phyloP scores from a whole-genome alignment of 805 yeast genomes.

The Ogataea neopini region DNA sequence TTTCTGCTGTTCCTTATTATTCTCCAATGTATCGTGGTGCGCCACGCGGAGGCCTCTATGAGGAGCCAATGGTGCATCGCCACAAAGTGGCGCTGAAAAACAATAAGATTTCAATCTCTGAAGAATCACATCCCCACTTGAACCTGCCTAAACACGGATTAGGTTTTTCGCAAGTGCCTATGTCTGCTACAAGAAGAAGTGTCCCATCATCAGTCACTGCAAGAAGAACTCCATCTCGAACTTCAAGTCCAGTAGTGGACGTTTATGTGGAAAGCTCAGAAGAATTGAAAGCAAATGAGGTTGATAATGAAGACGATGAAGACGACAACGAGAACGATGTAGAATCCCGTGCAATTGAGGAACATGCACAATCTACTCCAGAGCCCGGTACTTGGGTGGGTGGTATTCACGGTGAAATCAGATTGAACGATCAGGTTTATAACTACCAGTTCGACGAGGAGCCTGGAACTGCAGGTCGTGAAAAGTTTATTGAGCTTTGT shows the following conservation, averaged over 20 bases:
- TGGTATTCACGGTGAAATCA: slow-evolving; percentile 21
- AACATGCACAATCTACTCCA: slow-evolving; percentile 21
- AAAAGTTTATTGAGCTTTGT: slow-evolving; percentile 23
- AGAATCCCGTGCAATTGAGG: slow-evolving; percentile 27
- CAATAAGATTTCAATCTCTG: slow-evolving; percentile 10
- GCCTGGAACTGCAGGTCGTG: slow-evolving; percentile 15
- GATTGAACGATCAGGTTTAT: slow-evolving; percentile 23
- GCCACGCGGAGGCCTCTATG: neutral
- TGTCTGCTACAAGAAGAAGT: neutral
- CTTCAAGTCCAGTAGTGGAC: slow-evolving; percentile 14
- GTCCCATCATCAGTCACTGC: neutral
- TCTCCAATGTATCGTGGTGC: slow-evolving; percentile 2
- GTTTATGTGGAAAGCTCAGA: slow-evolving; percentile 7
- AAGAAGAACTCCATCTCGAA: neutral
- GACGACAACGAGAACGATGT: slow-evolving; percentile 19
- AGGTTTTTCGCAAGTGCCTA: neutral
- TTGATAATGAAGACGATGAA: slow-evolving; percentile 1
- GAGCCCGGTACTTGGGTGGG: neutral
- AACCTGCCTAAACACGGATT: neutral
- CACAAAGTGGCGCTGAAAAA: slow-evolving; percentile 9
- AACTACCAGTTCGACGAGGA: slow-evolving; percentile 21
- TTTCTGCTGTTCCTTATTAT: neutral
- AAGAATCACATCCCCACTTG: slow-evolving; percentile 7
- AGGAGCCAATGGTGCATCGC: slow-evolving; percentile 4
- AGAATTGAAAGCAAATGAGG: slow-evolving; percentile 5